Evolutionary conservation across 2,329 filamentous ascomycete genomes (phyloP).

Genomic region (Dryadomyces sulphureus): DNA sequence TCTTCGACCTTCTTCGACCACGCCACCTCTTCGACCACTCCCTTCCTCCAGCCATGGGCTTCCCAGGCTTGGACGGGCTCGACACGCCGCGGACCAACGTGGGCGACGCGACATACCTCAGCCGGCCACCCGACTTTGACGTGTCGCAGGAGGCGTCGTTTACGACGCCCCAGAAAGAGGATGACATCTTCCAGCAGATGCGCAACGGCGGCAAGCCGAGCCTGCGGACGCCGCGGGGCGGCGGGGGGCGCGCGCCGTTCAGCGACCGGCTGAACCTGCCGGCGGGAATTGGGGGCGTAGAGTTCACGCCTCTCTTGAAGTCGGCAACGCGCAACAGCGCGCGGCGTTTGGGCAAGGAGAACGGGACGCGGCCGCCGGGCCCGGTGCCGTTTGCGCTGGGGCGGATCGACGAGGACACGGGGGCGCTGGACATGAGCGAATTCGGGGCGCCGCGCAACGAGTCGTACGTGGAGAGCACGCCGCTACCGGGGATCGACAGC

Average conservation of each 20-base stretch:
- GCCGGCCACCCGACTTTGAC: constrained; percentile 57
- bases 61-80: constrained; percentile 49
- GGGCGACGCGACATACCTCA: constrained; percentile 72
- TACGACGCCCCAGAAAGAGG: constrained; percentile 60
- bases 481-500: constrained; percentile 58
- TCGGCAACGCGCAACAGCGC: constrained; percentile 58
- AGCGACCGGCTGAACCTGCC: constrained; percentile 59
- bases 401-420: constrained; percentile 48
- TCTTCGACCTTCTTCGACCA: too few species aligned
- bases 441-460: constrained; percentile 52
- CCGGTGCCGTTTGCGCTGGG: constrained; percentile 55
- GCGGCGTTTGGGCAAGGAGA: constrained; percentile 47
- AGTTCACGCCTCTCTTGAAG: constrained; percentile 92
- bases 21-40: too few species aligned
- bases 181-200: constrained; percentile 62
- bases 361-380: constrained; percentile 19
- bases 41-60: constrained; percentile 47
- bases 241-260: constrained; percentile 44
- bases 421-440: constrained; percentile 53
- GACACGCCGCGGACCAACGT: constrained; percentile 77
- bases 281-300: constrained; percentile 48
- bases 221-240: constrained; percentile 58
- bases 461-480: constrained; percentile 53
- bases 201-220: constrained; percentile 48
- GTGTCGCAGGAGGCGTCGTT: constrained; percentile 83